Conservation (phyloP, 179 eudicot genomes). For the Silene noctiflora region DNA sequence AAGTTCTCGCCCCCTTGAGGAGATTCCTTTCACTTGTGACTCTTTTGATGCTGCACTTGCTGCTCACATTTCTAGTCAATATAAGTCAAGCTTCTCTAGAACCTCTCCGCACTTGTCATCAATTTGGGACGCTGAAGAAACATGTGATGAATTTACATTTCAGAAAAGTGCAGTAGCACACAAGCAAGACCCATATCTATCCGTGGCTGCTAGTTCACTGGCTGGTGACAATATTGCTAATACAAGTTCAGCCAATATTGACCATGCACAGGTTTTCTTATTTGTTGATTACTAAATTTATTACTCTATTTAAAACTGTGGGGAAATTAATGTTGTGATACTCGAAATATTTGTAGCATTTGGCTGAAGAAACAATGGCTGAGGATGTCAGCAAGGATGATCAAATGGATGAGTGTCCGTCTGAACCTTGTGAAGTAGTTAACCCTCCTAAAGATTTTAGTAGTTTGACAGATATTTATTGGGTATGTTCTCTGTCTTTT, state of each 20-base stretch:
- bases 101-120: constrained; percentile 48
- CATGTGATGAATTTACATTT: constrained; percentile 91
- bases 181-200: constrained; percentile 27
- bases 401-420: constrained; percentile 40
- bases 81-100: constrained; percentile 38
- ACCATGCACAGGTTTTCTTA: constrained; percentile 41
- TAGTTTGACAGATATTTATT: constrained; percentile 64
- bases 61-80: constrained; percentile 71
- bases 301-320: background rate
- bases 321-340: background rate
- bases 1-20: constrained; percentile 40
- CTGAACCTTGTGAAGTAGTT: constrained; percentile 33
- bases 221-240: constrained; percentile 19
- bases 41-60: constrained; percentile 99
- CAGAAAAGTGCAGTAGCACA: constrained; percentile 36
- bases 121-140: constrained; percentile 97
- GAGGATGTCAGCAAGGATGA: constrained; percentile 32
- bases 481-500: constrained; percentile 44
- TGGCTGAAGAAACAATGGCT: constrained; percentile 34
- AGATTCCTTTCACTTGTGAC: constrained; percentile 67
- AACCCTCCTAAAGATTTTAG: constrained; percentile 43
- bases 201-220: constrained; percentile 27
- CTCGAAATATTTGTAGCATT: constrained; percentile 32
- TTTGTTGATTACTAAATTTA: background rate
- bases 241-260: constrained; percentile 30